These are phyloP conservation scores for Lobosporangium transversale DNA, from an alignment of 192 early-diverging fungal species.

Conservation along the genomic window DNA sequence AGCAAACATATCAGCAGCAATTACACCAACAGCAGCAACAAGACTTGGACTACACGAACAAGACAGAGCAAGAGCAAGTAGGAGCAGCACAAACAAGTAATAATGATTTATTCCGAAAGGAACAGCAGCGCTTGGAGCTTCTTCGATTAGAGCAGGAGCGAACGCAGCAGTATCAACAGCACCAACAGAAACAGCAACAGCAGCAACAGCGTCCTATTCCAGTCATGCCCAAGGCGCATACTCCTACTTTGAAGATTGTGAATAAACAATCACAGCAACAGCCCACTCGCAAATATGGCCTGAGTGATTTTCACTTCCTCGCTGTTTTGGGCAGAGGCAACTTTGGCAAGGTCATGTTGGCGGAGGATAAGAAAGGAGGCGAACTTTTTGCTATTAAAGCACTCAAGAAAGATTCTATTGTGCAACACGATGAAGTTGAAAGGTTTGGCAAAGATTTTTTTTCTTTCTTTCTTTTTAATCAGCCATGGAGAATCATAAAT, in stretches of 20 bases:
- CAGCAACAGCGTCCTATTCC: slow-evolving; percentile 26
- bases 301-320: slow-evolving; percentile 93
- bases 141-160: slow-evolving; percentile 47
- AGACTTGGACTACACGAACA: slow-evolving; percentile 20
- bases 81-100: neutral
- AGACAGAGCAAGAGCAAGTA: slow-evolving; percentile 23
- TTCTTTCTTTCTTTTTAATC: neutral
- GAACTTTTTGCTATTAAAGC: slow-evolving; percentile 97
- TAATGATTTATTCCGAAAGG: slow-evolving; percentile 19
- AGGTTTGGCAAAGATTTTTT: slow-evolving; percentile 14
- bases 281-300: slow-evolving; percentile 67
- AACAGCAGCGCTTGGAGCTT: slow-evolving; percentile 46
- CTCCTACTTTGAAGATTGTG: slow-evolving; percentile 42
- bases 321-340: slow-evolving; percentile 97
- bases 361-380: slow-evolving; percentile 86
- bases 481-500: no score
- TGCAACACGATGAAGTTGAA: slow-evolving; percentile 96
- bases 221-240: slow-evolving; percentile 43
- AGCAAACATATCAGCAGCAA: slow-evolving; percentile 57
- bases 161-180: slow-evolving; percentile 22
- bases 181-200: slow-evolving; percentile 23
- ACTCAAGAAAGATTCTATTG: slow-evolving; percentile 96
- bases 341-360: slow-evolving; percentile 99
- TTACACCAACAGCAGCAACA: slow-evolving; percentile 40
- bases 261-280: slow-evolving; percentile 24